Base-by-base conservation (phyloP, 116 monocot species). In the Trichopus zeylanicus region DNA sequence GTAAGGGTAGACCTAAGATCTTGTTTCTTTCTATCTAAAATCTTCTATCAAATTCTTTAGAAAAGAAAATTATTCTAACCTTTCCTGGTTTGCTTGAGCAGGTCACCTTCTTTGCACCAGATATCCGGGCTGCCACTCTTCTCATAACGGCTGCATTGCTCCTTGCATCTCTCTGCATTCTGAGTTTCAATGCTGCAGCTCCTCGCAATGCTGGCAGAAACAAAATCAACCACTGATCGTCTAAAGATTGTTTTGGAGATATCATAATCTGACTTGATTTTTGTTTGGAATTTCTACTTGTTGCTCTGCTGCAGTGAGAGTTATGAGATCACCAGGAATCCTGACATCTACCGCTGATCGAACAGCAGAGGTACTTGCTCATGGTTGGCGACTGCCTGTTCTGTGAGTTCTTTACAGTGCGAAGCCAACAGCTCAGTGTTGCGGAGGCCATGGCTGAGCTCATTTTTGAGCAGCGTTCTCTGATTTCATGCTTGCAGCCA, bases 221-320 rank as follows among this genome's bases (percentile, higher is more conserved):
- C 1, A 35, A 38, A 26, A 38, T 13, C n/a, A n/a, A 16, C 15
- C 0, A 0, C 37, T 37, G 8, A 42, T 42, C n/a, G 18, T 42
- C n/a, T n/a, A n/a, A n/a, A n/a, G n/a, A n/a, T n/a, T n/a, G n/a
- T n/a, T n/a, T n/a, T n/a, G n/a, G n/a, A n/a, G n/a, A n/a, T n/a
- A n/a, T n/a, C n/a, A n/a, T n/a, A n/a, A n/a, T n/a, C n/a, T n/a
- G n/a, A n/a, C n/a, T n/a, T n/a, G n/a, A n/a, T n/a, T n/a, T n/a
- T n/a, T n/a, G n/a, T 16, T n/a, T 42, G 16, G n/a, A 42, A 16
- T 42, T 42, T 35, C 3, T 57, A 67, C 73, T 67, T n/a, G 74
- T 74, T 20, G 92, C 92, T 6, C 95, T 7, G 90, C 86, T 1
- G 95, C 95, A 12, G 90, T 90, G 56, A 95, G 80, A 7, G 95